phyloP scores from a whole-genome alignment of 805 yeast species.

The Metschnikowia henanensis region DNA sequence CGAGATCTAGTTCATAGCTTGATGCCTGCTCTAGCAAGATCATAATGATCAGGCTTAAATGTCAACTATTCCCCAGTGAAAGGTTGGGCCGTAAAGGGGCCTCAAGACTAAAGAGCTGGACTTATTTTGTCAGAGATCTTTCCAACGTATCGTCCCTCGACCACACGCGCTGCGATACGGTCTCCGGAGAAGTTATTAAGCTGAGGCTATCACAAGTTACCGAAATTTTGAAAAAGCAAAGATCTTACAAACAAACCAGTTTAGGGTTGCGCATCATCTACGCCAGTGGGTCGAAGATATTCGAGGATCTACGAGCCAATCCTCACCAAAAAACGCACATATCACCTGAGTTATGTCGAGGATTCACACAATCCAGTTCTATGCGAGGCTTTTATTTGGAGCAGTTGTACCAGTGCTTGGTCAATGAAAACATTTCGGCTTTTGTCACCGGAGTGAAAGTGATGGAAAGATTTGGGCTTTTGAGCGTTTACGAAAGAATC shows the following conservation, averaged over 20 bases:
- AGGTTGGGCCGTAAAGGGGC: background rate
- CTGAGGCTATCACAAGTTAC: background rate
- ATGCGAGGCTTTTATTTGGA: conserved; percentile 8
- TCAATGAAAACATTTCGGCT: background rate
- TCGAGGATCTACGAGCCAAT: conserved; percentile 7
- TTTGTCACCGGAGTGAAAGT: conserved; percentile 5
- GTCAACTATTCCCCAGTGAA: background rate
- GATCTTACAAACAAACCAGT: conserved; percentile 3
- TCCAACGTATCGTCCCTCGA: too few relatives aligned
- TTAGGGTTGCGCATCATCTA: background rate
- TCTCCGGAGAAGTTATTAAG: background rate
- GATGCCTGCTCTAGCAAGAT: background rate
- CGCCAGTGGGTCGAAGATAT: background rate
- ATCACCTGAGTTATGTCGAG: conserved; percentile 6
- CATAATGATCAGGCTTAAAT: background rate
- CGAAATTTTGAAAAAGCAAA: conserved; percentile 1
- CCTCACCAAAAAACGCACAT: background rate
- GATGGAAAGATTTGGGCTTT: conserved; percentile 4
- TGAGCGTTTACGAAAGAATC: conserved; percentile 6
- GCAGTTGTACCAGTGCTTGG: conserved; percentile 4
- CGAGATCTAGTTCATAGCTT: too few relatives aligned
- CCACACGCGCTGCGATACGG: background rate
- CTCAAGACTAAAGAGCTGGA: background rate
- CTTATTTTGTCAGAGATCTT: background rate
- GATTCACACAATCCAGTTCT: conserved; percentile 7